phyloP scores from a whole-genome alignment of 169 alveolate species.

The Plasmodium yoelii region DNA sequence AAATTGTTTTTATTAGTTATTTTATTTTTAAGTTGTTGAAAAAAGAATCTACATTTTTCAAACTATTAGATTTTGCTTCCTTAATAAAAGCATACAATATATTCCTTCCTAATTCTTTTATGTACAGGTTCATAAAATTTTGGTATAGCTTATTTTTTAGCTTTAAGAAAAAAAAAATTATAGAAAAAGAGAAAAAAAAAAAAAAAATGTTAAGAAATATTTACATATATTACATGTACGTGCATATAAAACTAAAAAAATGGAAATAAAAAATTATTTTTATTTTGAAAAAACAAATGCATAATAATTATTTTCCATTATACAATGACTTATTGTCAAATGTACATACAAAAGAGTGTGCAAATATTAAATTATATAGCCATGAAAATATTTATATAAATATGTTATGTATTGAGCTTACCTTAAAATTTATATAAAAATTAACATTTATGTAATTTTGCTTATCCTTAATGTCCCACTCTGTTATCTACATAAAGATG shows the following conservation, averaged over 20 bases:
- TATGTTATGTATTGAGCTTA: not conserved
- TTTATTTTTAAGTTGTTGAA: constrained; percentile 2
- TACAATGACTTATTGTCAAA: no score
- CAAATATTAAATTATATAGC: no score
- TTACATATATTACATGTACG: no score
- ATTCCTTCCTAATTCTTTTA: constrained; percentile 48
- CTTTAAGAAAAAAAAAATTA: not conserved
- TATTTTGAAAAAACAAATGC: no score
- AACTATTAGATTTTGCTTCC: constrained; percentile 33
- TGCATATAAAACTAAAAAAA: no score
- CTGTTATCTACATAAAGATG: constrained; percentile 25
- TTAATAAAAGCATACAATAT: constrained; percentile 51
- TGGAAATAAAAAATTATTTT: no score
- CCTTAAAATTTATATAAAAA: constrained; percentile 65
- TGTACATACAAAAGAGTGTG: no score
- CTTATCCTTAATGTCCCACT: constrained; percentile 50
- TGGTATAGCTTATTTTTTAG: constrained; percentile 52
- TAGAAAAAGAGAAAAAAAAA: not conserved
- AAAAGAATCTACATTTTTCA: constrained; percentile 26
- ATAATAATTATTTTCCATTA: no score
- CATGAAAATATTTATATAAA: no score
- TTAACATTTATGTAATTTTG: constrained; percentile 34
- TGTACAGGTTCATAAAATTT: constrained; percentile 66
- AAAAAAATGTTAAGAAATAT: not conserved
- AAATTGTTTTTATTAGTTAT: not conserved